Conservation (phyloP, 371 early-diverging fungal species). For the Entomophthora muscae region DNA sequence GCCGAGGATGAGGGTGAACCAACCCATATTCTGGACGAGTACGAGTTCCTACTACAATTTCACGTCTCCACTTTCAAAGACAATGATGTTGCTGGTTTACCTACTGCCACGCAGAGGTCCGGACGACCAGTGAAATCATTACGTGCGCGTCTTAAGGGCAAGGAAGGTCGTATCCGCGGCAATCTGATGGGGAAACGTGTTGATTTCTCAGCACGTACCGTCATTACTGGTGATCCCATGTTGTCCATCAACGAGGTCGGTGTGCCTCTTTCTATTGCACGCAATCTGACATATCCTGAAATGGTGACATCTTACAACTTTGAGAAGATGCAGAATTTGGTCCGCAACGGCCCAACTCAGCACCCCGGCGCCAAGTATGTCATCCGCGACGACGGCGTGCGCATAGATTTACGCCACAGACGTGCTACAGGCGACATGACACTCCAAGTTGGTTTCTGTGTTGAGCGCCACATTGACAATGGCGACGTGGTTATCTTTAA, state of each 20-base stretch:
- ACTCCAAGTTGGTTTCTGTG: slow-evolving; percentile 85
- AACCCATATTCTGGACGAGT: slow-evolving; percentile 87
- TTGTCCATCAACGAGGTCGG: slow-evolving; percentile 97
- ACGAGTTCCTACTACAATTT: slow-evolving; percentile 90
- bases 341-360: slow-evolving; percentile 88
- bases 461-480: slow-evolving; percentile 94
- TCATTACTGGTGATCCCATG: slow-evolving; percentile 99
- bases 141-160: slow-evolving; percentile 96
- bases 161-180: slow-evolving; percentile 98
- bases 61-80: slow-evolving; percentile 99
- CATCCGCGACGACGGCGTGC: slow-evolving; percentile 89
- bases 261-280: slow-evolving; percentile 95
- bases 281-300: slow-evolving; percentile 97
- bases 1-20: slow-evolving; percentile 96
- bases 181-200: slow-evolving; percentile 99
- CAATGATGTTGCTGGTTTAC: slow-evolving; percentile 96
- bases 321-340: slow-evolving; percentile 67
- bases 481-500: slow-evolving; percentile 99
- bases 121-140: slow-evolving; percentile 98
- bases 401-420: slow-evolving; percentile 89
- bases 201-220: slow-evolving; percentile 98
- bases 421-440: slow-evolving; percentile 76
- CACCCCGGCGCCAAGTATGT: slow-evolving; percentile 99
- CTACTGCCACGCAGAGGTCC: slow-evolving; percentile 88
- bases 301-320: slow-evolving; percentile 97